phyloP scores from a whole-genome alignment of 805 yeast species.

The Candida railenensis region DNA sequence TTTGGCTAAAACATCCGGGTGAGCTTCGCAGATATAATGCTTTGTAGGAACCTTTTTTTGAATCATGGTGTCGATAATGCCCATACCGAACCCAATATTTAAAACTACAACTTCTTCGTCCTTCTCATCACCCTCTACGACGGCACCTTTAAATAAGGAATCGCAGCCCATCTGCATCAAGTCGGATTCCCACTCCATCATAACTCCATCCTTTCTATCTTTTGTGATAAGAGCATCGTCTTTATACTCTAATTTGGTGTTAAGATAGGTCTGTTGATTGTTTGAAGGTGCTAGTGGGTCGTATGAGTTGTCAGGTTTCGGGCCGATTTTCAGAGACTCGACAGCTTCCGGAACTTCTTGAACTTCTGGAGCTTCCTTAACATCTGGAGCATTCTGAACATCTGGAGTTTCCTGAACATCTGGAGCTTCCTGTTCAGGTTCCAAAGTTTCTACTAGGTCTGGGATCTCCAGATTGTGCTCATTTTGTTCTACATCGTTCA shows the following conservation, averaged over 20 bases:
- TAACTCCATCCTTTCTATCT: constrained; percentile 80
- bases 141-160: constrained; percentile 54
- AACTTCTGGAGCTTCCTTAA: constrained; percentile 2
- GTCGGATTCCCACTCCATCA: constrained; percentile 95
- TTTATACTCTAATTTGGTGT: constrained; percentile 64
- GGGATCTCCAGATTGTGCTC: no score
- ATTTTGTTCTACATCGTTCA: constrained; percentile 24
- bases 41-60: constrained; percentile 53
- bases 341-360: constrained; percentile 2
- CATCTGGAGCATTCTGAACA: neutral
- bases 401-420: neutral
- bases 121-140: constrained; percentile 25
- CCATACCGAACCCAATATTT: constrained; percentile 96
- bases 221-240: constrained; percentile 71
- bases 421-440: neutral
- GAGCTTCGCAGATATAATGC: constrained; percentile 93
- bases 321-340: no score
- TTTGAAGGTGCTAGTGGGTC: constrained; percentile 52
- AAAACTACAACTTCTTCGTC: constrained; percentile 52
- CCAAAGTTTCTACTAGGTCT: constrained; percentile 11
- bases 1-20: constrained; percentile 80
- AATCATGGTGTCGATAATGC: constrained; percentile 83
- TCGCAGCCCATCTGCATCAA: constrained; percentile 82
- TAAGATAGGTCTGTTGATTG: constrained; percentile 61
- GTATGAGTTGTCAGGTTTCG: constrained; percentile 1